Evolutionary conservation across 768 basidiomycete genomes (phyloP).

Genomic region (Tulasnella sp.): DNA sequence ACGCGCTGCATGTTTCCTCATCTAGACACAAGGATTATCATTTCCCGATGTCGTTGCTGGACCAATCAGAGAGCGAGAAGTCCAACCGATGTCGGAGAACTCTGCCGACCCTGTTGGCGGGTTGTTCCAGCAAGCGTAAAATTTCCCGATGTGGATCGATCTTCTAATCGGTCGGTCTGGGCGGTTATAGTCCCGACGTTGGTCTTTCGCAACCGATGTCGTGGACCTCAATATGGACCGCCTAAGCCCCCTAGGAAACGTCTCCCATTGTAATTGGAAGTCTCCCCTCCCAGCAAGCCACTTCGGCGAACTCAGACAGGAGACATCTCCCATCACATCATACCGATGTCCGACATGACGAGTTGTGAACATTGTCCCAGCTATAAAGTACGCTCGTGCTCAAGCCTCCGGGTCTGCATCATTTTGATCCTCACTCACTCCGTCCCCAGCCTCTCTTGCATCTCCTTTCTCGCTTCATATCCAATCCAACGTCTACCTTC

Average conservation of each 20-base stretch:
- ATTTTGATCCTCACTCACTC: not conserved
- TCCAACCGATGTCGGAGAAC: not conserved
- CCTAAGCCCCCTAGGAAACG: not conserved
- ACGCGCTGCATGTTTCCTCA: too few species aligned
- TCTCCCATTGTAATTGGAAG: not conserved
- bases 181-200: not conserved
- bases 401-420: not conserved
- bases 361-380: not conserved
- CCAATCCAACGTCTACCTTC: not conserved
- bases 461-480: too few species aligned
- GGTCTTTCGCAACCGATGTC: not conserved
- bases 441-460: not conserved
- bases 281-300: not conserved
- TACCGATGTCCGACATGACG: not conserved
- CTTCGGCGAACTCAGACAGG: not conserved
- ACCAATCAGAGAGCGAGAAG: not conserved
- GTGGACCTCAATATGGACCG: not conserved
- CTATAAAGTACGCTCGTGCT: not conserved
- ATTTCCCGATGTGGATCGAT: not conserved
- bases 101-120: not conserved
- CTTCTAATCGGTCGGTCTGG: not conserved
- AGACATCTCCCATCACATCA: not conserved
- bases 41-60: not conserved
- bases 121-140: not conserved
- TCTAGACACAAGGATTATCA: not conserved